Percentiles rank a stretch among this genome's conserved stretches.
phyloP scores from a whole-genome alignment of 768 basidiomycete species.

The Chlorophyllum brunneum region DNA sequence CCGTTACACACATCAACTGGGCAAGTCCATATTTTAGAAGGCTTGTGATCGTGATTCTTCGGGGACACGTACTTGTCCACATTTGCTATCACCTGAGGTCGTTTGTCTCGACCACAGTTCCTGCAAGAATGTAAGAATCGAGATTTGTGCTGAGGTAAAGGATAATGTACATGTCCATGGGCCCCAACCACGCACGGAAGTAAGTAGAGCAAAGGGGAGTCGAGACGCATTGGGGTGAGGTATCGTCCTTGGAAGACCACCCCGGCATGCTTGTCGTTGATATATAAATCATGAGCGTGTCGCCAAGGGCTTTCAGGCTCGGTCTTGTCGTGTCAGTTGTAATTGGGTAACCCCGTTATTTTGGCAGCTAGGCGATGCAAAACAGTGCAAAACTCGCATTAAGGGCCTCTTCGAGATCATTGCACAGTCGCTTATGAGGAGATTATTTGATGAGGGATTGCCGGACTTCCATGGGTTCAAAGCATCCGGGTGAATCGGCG shows the following conservation, averaged over 20 bases:
- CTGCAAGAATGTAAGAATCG: neutral
- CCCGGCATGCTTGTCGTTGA: neutral
- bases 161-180: too few relatives aligned
- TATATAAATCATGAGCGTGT: neutral
- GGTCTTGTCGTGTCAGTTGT: neutral
- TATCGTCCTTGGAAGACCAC: neutral
- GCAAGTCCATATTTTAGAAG: too few relatives aligned
- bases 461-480: too few relatives aligned
- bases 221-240: too few relatives aligned
- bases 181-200: too few relatives aligned
- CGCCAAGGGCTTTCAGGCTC: conserved; percentile 5
- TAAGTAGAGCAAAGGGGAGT: too few relatives aligned
- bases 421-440: too few relatives aligned
- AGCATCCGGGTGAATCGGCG: too few relatives aligned
- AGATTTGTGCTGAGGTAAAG: neutral
- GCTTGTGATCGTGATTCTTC: too few relatives aligned
- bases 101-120: conserved; percentile 6
- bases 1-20: conserved; percentile 48
- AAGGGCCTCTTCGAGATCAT: too few relatives aligned
- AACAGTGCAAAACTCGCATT: too few relatives aligned
- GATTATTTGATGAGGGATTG: too few relatives aligned
- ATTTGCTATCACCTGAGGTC: conserved; percentile 24
- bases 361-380: neutral
- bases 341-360: neutral
- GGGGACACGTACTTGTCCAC: conserved; percentile 23